phyloP scores from a whole-genome alignment of 257 asterid genomes.

The Fraxinus americana region DNA sequence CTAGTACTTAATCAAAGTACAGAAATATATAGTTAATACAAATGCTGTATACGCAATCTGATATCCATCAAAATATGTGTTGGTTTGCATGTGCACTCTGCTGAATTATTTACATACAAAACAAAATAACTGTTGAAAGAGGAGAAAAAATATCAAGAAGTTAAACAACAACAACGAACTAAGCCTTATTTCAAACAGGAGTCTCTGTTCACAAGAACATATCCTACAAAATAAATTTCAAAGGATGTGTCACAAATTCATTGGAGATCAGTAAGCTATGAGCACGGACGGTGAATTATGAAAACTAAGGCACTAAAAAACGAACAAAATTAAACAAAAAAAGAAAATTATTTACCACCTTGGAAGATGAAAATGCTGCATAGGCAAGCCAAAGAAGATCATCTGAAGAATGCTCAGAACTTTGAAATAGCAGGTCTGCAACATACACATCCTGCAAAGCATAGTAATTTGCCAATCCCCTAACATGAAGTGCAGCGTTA shows the following conservation, averaged over 20 bases:
- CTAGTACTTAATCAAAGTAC: background rate
- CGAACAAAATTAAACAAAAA: constrained; percentile 9
- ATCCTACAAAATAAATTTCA: background rate
- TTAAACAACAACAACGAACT: background rate
- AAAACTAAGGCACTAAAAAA: background rate
- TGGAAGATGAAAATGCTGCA: constrained; percentile 66
- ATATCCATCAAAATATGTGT: background rate
- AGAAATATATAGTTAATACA: background rate
- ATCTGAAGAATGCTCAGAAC: constrained; percentile 74
- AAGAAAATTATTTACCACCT: constrained; percentile 51
- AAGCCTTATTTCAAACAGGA: background rate
- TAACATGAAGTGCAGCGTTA: constrained; percentile 38
- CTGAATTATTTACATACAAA: background rate
- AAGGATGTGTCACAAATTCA: background rate
- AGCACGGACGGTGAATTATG: background rate
- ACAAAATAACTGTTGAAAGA: background rate
- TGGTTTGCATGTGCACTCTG: background rate
- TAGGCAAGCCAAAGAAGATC: constrained; percentile 94
- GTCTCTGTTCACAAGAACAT: background rate
- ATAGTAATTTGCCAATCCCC: constrained; percentile 71
- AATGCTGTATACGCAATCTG: background rate
- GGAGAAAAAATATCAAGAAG: background rate
- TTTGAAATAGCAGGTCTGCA: constrained; percentile 82
- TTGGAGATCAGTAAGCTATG: background rate
- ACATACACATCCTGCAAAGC: constrained; percentile 67